Evolutionary conservation across 2,329 filamentous ascomycete species (phyloP), one percentile per base, ranked within the genome.

Genomic region (Aureobasidium subglaciale): DNA sequence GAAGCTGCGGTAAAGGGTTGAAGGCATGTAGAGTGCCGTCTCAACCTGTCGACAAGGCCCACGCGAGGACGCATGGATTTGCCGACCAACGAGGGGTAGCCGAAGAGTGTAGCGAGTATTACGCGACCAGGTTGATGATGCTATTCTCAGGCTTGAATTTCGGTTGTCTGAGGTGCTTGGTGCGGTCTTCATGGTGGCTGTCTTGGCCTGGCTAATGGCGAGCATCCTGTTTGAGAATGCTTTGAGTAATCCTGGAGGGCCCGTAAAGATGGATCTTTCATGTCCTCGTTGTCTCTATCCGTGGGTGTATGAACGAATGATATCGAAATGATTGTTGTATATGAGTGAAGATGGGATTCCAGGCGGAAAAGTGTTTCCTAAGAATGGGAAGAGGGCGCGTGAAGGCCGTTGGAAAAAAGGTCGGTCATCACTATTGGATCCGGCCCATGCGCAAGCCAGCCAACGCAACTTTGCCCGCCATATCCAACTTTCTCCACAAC

Each of bases 201-300:
- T 30, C 50, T 54, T 42, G 50, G 8, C 11, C 29, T 42, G 37
- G 37, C 24, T 43, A 29, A 16, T 42, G 32, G 50, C 25, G 38
- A 54, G 50, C 50, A 54, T 54, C 38, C 50, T 54, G 50, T 34
- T 29, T 43, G 50, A 42, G 50, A 54, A 54, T 54, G 50, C 50
- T 43, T 37, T 34, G 20, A 42, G 18, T 43, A 18, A 27, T 43
- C 38, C 20, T 54, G 37, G n/a, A 24, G 45, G 38, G 50, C 30
- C 27, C 38, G 50, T 54, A 54, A 42, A 54, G 50, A 54, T 42
- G 50, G 50, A 54, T 54, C 50, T 43, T 35, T 54, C 50, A 54
- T 54, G 27, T 52, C 48, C 50, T 43, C 49, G 50, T 30, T 41
- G 15, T 15, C 25, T 22, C 6, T 37, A 13, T 41, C 27, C 37